phyloP scores from a whole-genome alignment of 352 stramenopile genomes.

The Phytophthora sojae region DNA sequence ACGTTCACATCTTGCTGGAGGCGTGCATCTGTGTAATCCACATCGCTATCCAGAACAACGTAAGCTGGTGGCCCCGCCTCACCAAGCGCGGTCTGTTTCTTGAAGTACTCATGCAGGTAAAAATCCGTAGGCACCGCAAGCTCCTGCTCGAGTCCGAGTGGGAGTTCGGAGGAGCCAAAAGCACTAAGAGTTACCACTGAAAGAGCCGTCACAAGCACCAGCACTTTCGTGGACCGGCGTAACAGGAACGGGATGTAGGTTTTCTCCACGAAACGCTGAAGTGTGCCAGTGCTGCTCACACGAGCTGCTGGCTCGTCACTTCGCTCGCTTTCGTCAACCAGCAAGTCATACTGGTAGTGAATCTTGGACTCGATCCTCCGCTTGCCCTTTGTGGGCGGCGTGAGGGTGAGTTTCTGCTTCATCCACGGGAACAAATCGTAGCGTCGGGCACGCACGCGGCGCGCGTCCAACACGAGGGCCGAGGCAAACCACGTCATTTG shows the following conservation, averaged over 20 bases:
- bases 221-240: slow-evolving; percentile 60
- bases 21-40: slow-evolving; percentile 76
- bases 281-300: slow-evolving; percentile 29
- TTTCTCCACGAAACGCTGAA: slow-evolving; percentile 75
- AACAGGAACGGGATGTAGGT: slow-evolving; percentile 74
- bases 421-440: slow-evolving; percentile 81
- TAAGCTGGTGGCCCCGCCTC: slow-evolving; percentile 91
- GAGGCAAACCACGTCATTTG: slow-evolving; percentile 92
- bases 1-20: slow-evolving; percentile 66
- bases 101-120: slow-evolving; percentile 91
- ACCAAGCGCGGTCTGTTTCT: slow-evolving; percentile 82
- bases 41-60: slow-evolving; percentile 64
- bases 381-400: slow-evolving; percentile 22
- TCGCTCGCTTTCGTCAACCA: slow-evolving; percentile 29
- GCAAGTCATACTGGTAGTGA: slow-evolving; percentile 39
- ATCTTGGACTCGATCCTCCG: slow-evolving; percentile 24
- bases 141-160: slow-evolving; percentile 88
- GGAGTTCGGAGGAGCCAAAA: slow-evolving; percentile 68
- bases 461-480: slow-evolving; percentile 78
- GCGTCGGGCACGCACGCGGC: slow-evolving; percentile 65
- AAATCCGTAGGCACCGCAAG: slow-evolving; percentile 89
- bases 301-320: background rate
- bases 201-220: slow-evolving; percentile 56
- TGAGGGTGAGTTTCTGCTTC: slow-evolving; percentile 53
- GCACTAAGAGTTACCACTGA: slow-evolving; percentile 53